phyloP scores from a whole-genome alignment of 441 rosid genomes.

The Kokia cookei region DNA sequence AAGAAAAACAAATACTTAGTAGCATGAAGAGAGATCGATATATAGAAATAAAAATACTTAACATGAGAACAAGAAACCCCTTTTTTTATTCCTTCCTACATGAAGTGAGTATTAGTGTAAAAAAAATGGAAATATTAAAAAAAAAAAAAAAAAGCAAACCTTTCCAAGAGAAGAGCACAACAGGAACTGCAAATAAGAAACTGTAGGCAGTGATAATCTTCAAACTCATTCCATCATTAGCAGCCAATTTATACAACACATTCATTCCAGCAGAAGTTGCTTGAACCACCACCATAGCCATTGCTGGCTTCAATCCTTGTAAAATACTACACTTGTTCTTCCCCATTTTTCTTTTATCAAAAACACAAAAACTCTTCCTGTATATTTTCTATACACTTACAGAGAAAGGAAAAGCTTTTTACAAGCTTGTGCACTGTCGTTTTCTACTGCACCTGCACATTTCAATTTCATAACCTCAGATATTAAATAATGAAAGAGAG shows the following conservation, averaged over 20 bases:
- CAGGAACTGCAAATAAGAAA: constrained; percentile 25
- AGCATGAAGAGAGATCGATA: too few relatives aligned
- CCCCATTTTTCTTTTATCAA: not conserved
- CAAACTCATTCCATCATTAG: constrained; percentile 21
- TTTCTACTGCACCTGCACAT: not conserved
- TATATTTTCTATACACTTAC: not conserved
- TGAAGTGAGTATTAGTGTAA: too few relatives aligned
- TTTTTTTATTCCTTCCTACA: too few relatives aligned
- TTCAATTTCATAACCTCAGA: not conserved
- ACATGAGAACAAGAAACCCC: too few relatives aligned
- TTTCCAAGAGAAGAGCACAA: constrained; percentile 21
- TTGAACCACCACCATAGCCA: constrained; percentile 30
- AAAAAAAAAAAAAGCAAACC: not conserved
- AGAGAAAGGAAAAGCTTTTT: not conserved
- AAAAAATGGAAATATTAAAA: not conserved
- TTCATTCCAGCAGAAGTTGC: constrained; percentile 16
- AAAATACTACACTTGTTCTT: not conserved
- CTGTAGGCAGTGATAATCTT: constrained; percentile 23
- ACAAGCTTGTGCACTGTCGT: not conserved
- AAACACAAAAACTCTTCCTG: not conserved
- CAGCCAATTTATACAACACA: constrained; percentile 25
- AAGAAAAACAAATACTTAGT: too few relatives aligned
- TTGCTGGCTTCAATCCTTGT: constrained; percentile 15
- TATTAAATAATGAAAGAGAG: not conserved
- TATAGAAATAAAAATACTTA: too few relatives aligned